Base-by-base conservation (phyloP, 1,284 basidiomycete genomes). In the Leccinum subrobustum region DNA sequence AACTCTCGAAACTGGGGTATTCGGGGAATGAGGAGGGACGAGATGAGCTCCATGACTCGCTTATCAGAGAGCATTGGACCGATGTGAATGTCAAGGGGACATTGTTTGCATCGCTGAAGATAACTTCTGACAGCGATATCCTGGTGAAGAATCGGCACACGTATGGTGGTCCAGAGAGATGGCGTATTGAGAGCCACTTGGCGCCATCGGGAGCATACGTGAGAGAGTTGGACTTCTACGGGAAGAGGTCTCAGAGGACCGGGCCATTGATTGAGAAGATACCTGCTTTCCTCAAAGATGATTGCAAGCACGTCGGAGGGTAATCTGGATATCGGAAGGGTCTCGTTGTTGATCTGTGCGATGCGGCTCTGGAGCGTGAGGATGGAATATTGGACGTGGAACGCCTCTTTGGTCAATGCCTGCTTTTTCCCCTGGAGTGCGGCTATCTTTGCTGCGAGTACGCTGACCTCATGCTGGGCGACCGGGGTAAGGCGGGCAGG, bases 231-330 rank as follows among this genome's bases (percentile, higher is more conserved):
- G 9, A 73, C 73, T 63, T 73, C 71, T 56, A 64, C 56, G 20
- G 74, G 73, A 37, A 75, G 69, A 29, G 73, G 73, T 57, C 69
- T 70, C 57, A 62, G 68, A 51, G 69, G 56, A 50, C 65, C 70
- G 3, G 63, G 56, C 72, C 73, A 75, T n/a, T 61, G 61, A 47
- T 63, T 64, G 57, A 74, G 70, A 16, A 71, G 62, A 57, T 64
- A 60, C 14, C 71, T 72, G 53, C 70, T 68, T 56, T 72, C 73
- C 50, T 73, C 73, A 25, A 73, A 73, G 42, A 73, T 64, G 62
- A 73, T 75, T 11, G 73, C 74, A 14, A 73, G 74, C 4, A 73
- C 67, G 59, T 73, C 71, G 4, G 73, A 67, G 9, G 71, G 71
- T 39, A 73, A 61, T 55, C 60, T 69, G 54, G 74, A 64, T 35